phyloP scores from a whole-genome alignment of 164 flowering plant genomes.

The Tetrastigma voinierianum region DNA sequence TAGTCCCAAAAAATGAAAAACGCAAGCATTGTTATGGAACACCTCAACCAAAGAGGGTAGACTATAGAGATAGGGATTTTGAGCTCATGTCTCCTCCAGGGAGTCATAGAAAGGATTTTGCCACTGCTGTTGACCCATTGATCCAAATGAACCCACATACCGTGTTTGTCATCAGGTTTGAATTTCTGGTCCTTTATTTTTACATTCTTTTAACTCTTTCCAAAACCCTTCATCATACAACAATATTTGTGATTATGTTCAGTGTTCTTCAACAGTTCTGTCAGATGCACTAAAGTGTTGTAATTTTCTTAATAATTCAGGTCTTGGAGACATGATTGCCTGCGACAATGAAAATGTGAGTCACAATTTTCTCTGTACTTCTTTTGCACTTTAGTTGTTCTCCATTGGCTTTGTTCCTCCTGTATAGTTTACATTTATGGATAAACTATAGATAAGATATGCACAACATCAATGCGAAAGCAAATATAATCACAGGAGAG shows the following conservation, averaged over 20 bases:
- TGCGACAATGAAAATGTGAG: slow-evolving; percentile 96
- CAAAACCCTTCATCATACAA: too few species aligned
- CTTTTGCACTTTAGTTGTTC: background rate
- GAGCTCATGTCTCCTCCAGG: slow-evolving; percentile 99
- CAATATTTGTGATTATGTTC: background rate
- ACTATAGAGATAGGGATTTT: slow-evolving; percentile 82
- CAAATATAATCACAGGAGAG: too few species aligned
- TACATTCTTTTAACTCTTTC: background rate
- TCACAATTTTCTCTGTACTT: slow-evolving; percentile 8
- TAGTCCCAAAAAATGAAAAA: slow-evolving; percentile 74
- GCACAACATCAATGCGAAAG: too few species aligned
- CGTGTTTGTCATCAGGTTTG: slow-evolving; percentile 96
- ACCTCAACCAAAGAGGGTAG: slow-evolving; percentile 73
- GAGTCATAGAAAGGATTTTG: slow-evolving; percentile 70
- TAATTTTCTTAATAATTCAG: slow-evolving; percentile 32
- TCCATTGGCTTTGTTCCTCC: background rate
- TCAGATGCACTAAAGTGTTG: slow-evolving; percentile 7
- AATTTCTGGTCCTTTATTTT: background rate
- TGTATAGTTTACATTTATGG: too few species aligned
- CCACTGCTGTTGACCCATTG: slow-evolving; percentile 77
- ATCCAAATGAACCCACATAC: slow-evolving; percentile 98
- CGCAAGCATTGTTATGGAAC: slow-evolving; percentile 57
- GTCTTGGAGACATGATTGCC: slow-evolving; percentile 99
- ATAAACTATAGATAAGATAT: too few species aligned
- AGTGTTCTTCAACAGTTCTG: background rate